These are phyloP conservation scores for Perilla frutescens DNA, from an alignment of 257 asterid species.

Conservation along the genomic window DNA sequence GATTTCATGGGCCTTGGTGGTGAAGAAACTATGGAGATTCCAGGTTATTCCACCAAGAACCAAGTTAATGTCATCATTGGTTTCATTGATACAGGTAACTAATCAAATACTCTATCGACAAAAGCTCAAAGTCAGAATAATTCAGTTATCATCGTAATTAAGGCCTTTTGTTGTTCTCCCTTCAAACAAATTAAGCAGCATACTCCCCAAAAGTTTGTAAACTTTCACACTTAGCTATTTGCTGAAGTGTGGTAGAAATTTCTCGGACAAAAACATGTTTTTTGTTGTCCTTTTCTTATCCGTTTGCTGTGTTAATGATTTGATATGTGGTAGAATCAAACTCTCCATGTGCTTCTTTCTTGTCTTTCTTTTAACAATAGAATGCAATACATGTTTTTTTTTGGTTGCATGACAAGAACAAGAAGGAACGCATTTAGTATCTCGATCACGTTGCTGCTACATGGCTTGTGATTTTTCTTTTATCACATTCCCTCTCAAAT, in stretches of 20 bases:
- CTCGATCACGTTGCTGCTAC: slow-evolving; percentile 27
- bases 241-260: neutral
- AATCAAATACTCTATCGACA: neutral
- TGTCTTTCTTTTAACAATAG: neutral
- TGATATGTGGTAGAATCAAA: slow-evolving; percentile 16
- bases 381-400: neutral
- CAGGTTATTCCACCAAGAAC: slow-evolving; percentile 90
- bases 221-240: neutral
- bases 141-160: slow-evolving; percentile 6
- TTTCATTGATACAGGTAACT: slow-evolving; percentile 87
- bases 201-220: neutral
- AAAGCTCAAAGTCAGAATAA: neutral
- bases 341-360: slow-evolving; percentile 19
- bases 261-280: neutral
- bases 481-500: slow-evolving; percentile 12
- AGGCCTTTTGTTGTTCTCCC: slow-evolving; percentile 6
- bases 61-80: slow-evolving; percentile 93
- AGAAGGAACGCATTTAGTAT: slow-evolving; percentile 6
- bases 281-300: neutral
- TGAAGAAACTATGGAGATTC: slow-evolving; percentile 89
- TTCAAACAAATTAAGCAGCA: slow-evolving; percentile 4
- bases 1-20: slow-evolving; percentile 91
- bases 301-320: slow-evolving; percentile 5
- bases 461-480: slow-evolving; percentile 14
- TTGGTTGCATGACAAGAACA: neutral